Percentiles rank a stretch among this genome's conserved stretches.
These are phyloP conservation scores for Globisporangium carolinianum DNA, from an alignment of 352 stramenopile species.

Conservation along the genomic window DNA sequence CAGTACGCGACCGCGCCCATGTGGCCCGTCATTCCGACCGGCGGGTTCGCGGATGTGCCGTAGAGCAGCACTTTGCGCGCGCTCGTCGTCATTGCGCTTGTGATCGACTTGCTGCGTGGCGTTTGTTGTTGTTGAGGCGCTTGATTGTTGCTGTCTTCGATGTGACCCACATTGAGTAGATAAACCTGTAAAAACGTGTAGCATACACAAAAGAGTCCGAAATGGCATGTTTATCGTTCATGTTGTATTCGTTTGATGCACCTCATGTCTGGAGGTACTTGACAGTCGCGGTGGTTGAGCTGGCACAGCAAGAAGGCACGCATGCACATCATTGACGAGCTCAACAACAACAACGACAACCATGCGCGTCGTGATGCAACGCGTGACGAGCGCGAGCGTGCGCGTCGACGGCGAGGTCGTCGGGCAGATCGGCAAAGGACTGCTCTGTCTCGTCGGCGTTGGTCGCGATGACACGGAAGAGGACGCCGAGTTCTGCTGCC, in stretches of 20 bases:
- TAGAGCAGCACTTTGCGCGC: slow-evolving; percentile 64
- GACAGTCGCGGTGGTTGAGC: too few species aligned
- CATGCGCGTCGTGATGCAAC: slow-evolving; percentile 80
- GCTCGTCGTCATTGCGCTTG: slow-evolving; percentile 6
- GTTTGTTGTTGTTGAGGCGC: not conserved
- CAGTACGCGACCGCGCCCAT: slow-evolving; percentile 73
- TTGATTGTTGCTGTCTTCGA: not conserved
- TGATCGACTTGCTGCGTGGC: not conserved
- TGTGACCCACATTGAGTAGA: too few species aligned
- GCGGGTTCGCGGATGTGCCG: slow-evolving; percentile 81
- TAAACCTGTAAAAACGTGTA: too few species aligned
- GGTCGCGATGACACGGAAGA: slow-evolving; percentile 68
- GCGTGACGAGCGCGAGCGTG: slow-evolving; percentile 73
- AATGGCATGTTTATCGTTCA: too few species aligned
- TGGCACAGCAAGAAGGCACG: too few species aligned
- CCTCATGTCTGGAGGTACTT: too few species aligned
- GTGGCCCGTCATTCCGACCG: slow-evolving; percentile 61
- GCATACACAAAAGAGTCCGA: too few species aligned
- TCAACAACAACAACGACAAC: too few species aligned
- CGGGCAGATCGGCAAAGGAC: slow-evolving; percentile 60
- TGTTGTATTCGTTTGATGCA: too few species aligned
- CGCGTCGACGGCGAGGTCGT: slow-evolving; percentile 71
- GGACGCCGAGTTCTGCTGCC: slow-evolving; percentile 78
- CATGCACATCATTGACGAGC: not conserved
- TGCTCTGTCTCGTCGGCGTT: slow-evolving; percentile 80